Evolutionary conservation across 768 basidiomycete genomes (phyloP).

Genomic region (Amyloporia xantha): DNA sequence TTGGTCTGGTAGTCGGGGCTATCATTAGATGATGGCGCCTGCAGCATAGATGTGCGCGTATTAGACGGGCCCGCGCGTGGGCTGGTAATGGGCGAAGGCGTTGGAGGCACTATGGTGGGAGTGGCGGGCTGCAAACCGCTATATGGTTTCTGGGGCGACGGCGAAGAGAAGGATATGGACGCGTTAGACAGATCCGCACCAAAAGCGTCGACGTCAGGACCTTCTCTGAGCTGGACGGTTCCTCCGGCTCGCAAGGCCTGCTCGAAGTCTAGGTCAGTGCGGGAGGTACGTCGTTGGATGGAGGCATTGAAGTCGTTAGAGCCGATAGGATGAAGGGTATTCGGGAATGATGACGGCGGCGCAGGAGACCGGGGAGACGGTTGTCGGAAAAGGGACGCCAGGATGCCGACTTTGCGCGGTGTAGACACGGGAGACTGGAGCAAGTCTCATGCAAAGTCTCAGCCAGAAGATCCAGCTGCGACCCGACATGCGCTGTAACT

Average conservation of each 20-base stretch:
- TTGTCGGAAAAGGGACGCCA: conserved; percentile 62
- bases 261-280: conserved; percentile 79
- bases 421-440: not conserved
- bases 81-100: conserved; percentile 43
- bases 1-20: conserved; percentile 65
- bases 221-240: conserved; percentile 66
- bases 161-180: conserved; percentile 37
- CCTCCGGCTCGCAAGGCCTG: conserved; percentile 60
- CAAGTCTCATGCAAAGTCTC: no score
- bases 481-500: no score
- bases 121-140: conserved; percentile 43
- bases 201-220: conserved; percentile 60
- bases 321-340: conserved; percentile 50
- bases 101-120: conserved; percentile 60
- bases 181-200: conserved; percentile 42
- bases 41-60: conserved; percentile 21
- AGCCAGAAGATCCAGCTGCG: no score
- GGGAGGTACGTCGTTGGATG: conserved; percentile 48
- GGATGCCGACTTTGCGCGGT: conserved; percentile 42
- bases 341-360: conserved; percentile 41
- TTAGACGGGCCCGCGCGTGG: conserved; percentile 25
- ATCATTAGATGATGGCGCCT: conserved; percentile 44
- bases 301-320: conserved; percentile 39
- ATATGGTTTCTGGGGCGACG: conserved; percentile 34
- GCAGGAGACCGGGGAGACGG: conserved; percentile 36